Percentiles rank a stretch among this genome's conserved stretches.
Evolutionary conservation across 2,329 filamentous ascomycete species (phyloP).

Genomic region (Ascochyta rabiei): DNA sequence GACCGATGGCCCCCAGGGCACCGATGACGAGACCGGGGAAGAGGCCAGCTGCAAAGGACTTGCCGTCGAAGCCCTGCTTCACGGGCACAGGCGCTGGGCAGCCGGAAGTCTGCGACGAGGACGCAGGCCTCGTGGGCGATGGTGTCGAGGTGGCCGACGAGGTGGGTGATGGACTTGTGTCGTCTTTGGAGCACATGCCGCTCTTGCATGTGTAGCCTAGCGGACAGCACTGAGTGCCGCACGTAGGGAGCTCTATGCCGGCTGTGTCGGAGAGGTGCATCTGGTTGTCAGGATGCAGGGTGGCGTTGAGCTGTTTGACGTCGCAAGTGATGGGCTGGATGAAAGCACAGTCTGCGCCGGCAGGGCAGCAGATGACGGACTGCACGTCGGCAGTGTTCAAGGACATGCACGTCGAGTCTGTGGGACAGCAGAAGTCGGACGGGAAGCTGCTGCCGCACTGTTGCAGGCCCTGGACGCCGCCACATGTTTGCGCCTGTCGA

Average conservation of each 20-base stretch:
- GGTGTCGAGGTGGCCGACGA: constrained; percentile 28
- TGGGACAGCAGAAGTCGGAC: constrained; percentile 69
- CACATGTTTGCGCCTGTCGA: constrained; percentile 54
- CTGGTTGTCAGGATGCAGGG: constrained; percentile 60
- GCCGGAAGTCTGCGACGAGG: constrained; percentile 39
- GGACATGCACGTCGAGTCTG: constrained; percentile 60
- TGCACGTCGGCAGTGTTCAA: constrained; percentile 66
- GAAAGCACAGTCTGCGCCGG: constrained; percentile 60
- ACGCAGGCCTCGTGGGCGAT: constrained; percentile 36
- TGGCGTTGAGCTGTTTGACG: constrained; percentile 65
- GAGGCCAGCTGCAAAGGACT: constrained; percentile 48
- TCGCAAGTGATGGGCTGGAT: constrained; percentile 72
- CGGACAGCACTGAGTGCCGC: constrained; percentile 70
- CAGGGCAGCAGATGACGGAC: constrained; percentile 74
- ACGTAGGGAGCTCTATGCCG: constrained; percentile 59
- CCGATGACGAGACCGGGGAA: constrained; percentile 47
- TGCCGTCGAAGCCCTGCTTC: constrained; percentile 37
- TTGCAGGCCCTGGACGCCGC: constrained; percentile 53
- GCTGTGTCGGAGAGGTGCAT: constrained; percentile 71
- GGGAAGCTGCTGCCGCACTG: constrained; percentile 65
- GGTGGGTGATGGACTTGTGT: constrained; percentile 28
- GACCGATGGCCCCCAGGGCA: constrained; percentile 37
- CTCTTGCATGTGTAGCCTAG: constrained; percentile 70
- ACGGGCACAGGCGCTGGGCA: constrained; percentile 26
- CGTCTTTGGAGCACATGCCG: constrained; percentile 60